phyloP scores from a whole-genome alignment of 305 asterid genomes.

The Nicotiana rustica region DNA sequence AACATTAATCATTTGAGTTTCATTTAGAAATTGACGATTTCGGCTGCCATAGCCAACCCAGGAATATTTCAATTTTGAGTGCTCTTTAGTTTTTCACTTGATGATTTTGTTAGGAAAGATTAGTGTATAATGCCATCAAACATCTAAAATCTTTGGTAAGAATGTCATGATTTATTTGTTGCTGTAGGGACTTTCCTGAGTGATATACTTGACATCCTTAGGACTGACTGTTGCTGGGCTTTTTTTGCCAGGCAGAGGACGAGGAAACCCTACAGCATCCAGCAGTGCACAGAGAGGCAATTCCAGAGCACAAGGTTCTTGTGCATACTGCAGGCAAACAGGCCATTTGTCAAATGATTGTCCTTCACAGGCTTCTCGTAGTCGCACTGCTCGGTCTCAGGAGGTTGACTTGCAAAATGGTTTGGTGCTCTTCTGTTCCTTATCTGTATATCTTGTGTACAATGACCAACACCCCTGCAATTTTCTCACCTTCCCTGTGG shows the following conservation, averaged over 20 bases:
- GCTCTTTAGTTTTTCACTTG: background rate
- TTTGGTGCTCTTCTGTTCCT: slow-evolving; percentile 42
- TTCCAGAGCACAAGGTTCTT: slow-evolving; percentile 62
- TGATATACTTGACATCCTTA: background rate
- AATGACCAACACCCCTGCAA: slow-evolving; percentile 27
- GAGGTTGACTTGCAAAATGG: slow-evolving; percentile 64
- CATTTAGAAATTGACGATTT: background rate
- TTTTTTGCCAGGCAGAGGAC: slow-evolving; percentile 76
- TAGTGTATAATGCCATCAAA: slow-evolving; percentile 12
- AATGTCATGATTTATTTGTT: background rate
- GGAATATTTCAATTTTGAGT: background rate
- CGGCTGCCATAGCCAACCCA: slow-evolving; percentile 18
- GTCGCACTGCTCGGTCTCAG: slow-evolving; percentile 52
- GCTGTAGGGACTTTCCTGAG: background rate
- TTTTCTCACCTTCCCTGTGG: background rate
- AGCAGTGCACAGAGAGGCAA: slow-evolving; percentile 62
- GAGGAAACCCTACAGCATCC: slow-evolving; percentile 60
- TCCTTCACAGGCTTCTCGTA: slow-evolving; percentile 60
- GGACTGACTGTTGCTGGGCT: slow-evolving; percentile 32
- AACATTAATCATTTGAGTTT: slow-evolving; percentile 12
- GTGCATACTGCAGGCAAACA: slow-evolving; percentile 63
- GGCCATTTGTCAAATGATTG: slow-evolving; percentile 60
- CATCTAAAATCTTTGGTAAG: background rate
- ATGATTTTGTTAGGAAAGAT: slow-evolving; percentile 13
- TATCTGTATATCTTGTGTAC: slow-evolving; percentile 18